phyloP scores from a whole-genome alignment of 306 rosid genomes.

The Pyrus communis region DNA sequence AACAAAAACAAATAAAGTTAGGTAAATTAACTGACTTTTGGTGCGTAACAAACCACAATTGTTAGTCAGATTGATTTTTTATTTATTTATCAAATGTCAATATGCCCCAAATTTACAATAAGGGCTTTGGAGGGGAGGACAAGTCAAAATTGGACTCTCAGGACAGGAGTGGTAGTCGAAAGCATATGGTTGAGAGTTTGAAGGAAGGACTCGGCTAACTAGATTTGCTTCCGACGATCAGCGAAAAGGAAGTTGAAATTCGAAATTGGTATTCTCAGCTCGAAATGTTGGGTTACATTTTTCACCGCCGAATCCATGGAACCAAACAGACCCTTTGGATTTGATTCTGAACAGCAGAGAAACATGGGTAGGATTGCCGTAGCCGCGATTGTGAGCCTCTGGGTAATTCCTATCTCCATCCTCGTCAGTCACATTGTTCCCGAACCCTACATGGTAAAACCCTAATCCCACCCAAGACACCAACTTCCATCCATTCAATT shows the following conservation, averaged over 20 bases:
- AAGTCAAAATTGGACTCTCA: not conserved
- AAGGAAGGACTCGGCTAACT: not conserved
- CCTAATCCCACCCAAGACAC: not conserved
- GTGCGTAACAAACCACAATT: no score
- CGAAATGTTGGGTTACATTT: not conserved
- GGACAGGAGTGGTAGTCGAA: not conserved
- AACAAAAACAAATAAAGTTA: no score
- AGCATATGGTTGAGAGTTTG: not conserved
- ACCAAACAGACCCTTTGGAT: not conserved
- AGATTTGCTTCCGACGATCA: not conserved
- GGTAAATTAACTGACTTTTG: no score
- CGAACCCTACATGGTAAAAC: slow-evolving; percentile 72
- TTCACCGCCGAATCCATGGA: not conserved
- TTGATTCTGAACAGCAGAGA: not conserved
- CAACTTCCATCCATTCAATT: not conserved
- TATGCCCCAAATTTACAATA: not conserved
- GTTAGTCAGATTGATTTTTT: no score
- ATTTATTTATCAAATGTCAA: no score
- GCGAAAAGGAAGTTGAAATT: not conserved
- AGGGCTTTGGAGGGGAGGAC: not conserved
- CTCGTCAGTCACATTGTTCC: slow-evolving; percentile 58
- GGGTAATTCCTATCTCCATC: slow-evolving; percentile 64
- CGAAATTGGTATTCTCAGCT: not conserved
- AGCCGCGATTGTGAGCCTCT: slow-evolving; percentile 66
- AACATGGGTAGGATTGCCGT: slow-evolving; percentile 62